Percentiles rank a stretch among this genome's conserved stretches.
Conservation (phyloP, 257 asterid genomes). For the Mentha longifolia region DNA sequence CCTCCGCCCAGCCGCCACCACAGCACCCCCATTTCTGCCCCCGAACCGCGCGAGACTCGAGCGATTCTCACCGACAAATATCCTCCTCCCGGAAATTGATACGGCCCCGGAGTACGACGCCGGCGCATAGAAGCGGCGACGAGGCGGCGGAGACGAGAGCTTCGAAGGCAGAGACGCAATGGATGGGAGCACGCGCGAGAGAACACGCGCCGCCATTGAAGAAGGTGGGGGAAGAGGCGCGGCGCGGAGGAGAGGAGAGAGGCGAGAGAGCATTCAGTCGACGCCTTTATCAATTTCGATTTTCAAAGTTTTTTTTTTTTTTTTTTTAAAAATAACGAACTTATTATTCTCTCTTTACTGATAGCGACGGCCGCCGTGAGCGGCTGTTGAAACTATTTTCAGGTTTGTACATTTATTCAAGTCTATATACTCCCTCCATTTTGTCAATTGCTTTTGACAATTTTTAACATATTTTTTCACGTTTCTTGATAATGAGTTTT, state of each 20-base stretch:
- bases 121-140: conserved; percentile 30
- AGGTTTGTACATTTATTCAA: background rate
- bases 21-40: conserved; percentile 39
- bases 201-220: conserved; percentile 77
- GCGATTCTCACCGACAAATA: conserved; percentile 25
- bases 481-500: too few species aligned
- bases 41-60: conserved; percentile 43
- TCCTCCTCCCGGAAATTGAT: conserved; percentile 40
- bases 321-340: background rate
- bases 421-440: too few species aligned
- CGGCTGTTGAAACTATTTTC: conserved; percentile 21
- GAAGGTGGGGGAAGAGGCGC: conserved; percentile 42
- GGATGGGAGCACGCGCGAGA: conserved; percentile 55
- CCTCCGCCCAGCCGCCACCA: conserved; percentile 58
- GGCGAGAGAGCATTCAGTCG: conserved; percentile 66
- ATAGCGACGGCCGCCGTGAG: conserved; percentile 26
- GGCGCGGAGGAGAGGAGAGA: conserved; percentile 55
- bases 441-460: too few species aligned
- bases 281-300: background rate
- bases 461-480: too few species aligned
- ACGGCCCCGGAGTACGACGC: conserved; percentile 32
- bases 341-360: background rate
- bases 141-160: conserved; percentile 32
- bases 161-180: conserved; percentile 30
- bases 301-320: background rate